phyloP scores from a whole-genome alignment of 2,329 filamentous ascomycete species.

The Pezicula neosporulosa region DNA sequence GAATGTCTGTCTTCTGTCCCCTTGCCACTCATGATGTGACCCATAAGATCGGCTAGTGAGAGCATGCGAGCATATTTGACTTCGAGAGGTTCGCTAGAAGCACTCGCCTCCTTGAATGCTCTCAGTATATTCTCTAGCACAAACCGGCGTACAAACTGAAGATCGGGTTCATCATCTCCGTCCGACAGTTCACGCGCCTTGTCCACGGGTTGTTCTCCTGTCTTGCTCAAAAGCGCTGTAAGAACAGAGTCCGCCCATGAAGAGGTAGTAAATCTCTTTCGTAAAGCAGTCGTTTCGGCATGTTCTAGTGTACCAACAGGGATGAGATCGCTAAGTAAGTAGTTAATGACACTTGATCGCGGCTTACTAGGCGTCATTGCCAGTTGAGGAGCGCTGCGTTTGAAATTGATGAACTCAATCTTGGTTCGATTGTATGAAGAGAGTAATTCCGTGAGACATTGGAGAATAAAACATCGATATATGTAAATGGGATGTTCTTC shows the following conservation, averaged over 20 bases:
- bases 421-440: slow-evolving; percentile 93
- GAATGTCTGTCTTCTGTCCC: slow-evolving; percentile 52
- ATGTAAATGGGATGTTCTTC: slow-evolving; percentile 95
- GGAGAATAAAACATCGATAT: slow-evolving; percentile 91
- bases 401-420: slow-evolving; percentile 99
- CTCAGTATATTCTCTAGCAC: slow-evolving; percentile 91
- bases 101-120: slow-evolving; percentile 83
- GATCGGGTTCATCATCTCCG: slow-evolving; percentile 74
- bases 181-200: slow-evolving; percentile 55
- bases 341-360: slow-evolving; percentile 87
- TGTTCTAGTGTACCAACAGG: slow-evolving; percentile 61
- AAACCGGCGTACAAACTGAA: slow-evolving; percentile 91
- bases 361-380: slow-evolving; percentile 87
- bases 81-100: slow-evolving; percentile 77
- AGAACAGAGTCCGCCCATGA: slow-evolving; percentile 82
- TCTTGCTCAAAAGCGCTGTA: slow-evolving; percentile 83
- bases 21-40: slow-evolving; percentile 82
- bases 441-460: slow-evolving; percentile 86
- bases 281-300: slow-evolving; percentile 70
- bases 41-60: slow-evolving; percentile 86
- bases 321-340: slow-evolving; percentile 80
- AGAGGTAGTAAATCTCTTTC: slow-evolving; percentile 84
- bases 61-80: slow-evolving; percentile 85
- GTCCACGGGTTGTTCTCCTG: slow-evolving; percentile 68
- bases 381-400: slow-evolving; percentile 80